A percentile compares a stretch with the other conserved stretches of the same genome.
These are phyloP conservation scores for Coriaria nepalensis DNA, from an alignment of 306 rosid genomes.

Conservation along the genomic window DNA sequence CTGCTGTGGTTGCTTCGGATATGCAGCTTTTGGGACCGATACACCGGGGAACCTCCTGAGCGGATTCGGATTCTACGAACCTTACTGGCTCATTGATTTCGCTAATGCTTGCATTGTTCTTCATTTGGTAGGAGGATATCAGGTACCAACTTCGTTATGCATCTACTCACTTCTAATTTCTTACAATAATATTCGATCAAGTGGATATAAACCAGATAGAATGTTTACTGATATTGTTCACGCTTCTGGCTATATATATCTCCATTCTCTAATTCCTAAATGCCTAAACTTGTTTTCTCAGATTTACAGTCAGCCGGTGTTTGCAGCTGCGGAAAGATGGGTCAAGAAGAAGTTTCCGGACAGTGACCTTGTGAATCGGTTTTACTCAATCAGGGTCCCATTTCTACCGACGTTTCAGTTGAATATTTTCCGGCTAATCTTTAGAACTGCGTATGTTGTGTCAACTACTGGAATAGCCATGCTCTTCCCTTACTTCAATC, in stretches of 20 bases:
- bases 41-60: slow-evolving; percentile 66
- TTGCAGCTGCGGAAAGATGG: slow-evolving; percentile 68
- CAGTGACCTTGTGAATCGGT: slow-evolving; percentile 30
- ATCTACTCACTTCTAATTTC: too few relatives aligned
- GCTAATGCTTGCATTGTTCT: slow-evolving; percentile 58
- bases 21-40: slow-evolving; percentile 60
- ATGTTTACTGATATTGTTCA: too few relatives aligned
- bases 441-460: slow-evolving; percentile 52
- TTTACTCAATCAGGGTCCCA: slow-evolving; percentile 44
- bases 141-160: slow-evolving; percentile 18
- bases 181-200: too few relatives aligned
- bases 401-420: slow-evolving; percentile 30
- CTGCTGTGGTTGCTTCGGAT: slow-evolving; percentile 65
- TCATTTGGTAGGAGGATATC: slow-evolving; percentile 69
- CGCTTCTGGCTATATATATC: too few relatives aligned
- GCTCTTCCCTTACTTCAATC: slow-evolving; percentile 73
- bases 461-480: slow-evolving; percentile 49
- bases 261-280: too few relatives aligned
- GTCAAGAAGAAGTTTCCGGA: slow-evolving; percentile 37
- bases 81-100: slow-evolving; percentile 66
- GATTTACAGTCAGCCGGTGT: slow-evolving; percentile 56
- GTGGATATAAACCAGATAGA: too few relatives aligned
- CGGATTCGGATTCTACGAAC: slow-evolving; percentile 71
- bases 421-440: slow-evolving; percentile 43
- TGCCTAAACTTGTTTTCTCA: too few relatives aligned